Percentiles rank a stretch among this genome's conserved stretches.
Conservation (phyloP, 2,329 filamentous ascomycete genomes). For the Fusarium stilboides region DNA sequence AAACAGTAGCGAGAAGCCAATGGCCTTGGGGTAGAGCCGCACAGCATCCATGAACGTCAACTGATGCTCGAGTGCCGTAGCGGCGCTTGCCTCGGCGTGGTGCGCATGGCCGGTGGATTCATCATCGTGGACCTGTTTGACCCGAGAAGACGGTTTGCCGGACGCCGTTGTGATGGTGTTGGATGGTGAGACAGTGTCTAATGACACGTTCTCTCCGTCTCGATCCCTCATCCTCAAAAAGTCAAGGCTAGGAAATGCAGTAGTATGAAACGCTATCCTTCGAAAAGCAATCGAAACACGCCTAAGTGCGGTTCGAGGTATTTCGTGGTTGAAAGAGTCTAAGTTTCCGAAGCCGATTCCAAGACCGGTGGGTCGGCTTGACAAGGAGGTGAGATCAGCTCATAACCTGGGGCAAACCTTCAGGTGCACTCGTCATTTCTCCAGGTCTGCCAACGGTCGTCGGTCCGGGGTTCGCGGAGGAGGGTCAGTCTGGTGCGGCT, state of each 20-base stretch:
- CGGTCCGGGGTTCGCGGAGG: slow-evolving; percentile 26
- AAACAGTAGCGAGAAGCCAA: slow-evolving; percentile 60
- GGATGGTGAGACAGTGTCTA: slow-evolving; percentile 20
- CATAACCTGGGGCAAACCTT: slow-evolving; percentile 21
- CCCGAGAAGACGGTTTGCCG: not conserved
- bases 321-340: not conserved
- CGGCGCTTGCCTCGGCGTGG: slow-evolving; percentile 51
- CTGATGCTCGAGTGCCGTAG: slow-evolving; percentile 58
- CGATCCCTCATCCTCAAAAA: slow-evolving; percentile 14
- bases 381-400: slow-evolving; percentile 6
- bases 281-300: not conserved
- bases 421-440: slow-evolving; percentile 18
- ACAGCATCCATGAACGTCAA: slow-evolving; percentile 57
- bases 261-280: not conserved
- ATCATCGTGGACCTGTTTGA: not conserved
- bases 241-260: slow-evolving; percentile 6
- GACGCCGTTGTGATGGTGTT: slow-evolving; percentile 15
- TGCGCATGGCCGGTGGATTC: slow-evolving; percentile 1
- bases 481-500: not conserved
- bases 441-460: slow-evolving; percentile 14
- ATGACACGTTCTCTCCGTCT: slow-evolving; percentile 15
- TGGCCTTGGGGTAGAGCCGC: slow-evolving; percentile 59
- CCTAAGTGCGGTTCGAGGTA: not conserved
- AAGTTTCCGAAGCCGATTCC: not conserved
- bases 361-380: slow-evolving; percentile 1